Evolutionary conservation across 352 stramenopile genomes (phyloP), one percentile per base, ranked within the genome.

Genomic region (Globisporangium okanoganense): DNA sequence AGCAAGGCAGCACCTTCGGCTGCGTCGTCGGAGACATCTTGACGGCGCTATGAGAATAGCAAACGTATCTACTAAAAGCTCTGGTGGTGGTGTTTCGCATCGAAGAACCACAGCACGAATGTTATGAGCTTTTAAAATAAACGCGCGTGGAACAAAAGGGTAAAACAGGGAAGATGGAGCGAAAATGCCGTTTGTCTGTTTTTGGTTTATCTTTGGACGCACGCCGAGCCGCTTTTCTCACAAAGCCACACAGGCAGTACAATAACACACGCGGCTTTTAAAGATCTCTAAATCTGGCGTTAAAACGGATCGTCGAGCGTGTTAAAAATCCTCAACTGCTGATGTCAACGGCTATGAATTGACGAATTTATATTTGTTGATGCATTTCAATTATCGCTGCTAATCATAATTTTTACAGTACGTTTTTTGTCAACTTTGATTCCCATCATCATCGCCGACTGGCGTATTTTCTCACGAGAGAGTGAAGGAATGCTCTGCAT

Each of bases 281-380:
- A 50, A 20, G 14, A 18, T 24, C 20, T 49, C 27, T 5, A 22
- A 51, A 5, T 2, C 18, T n/a, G 40, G 29, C 54, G 50, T 3
- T 60, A 51, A 49, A 65, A 61, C 18, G 51, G 57, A 25, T 60
- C 50, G 31, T 56, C 29, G 6, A 38, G 57, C 4, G 49, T 22
- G 40, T 60, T 49, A 33, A 41, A 31, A 35, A 43, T 33, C 10
- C 22, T 33, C 44, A 51, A 51, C 44, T 51, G 44, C 49, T 16
- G n/a, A 43, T 27, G 49, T 40, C 49, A 51, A 31, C 22, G 10
- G 10, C 7, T 49, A 22, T 31, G 45, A 52, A 52, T 31, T 52
- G 45, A 35, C 45, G 12, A 33, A 33, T 52, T 8, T 20, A 14
- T 2, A 52, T 27, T 49, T 2, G 6, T 20, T 35, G 45, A 35